Base-by-base conservation (phyloP, 139 green algal species). In the Bryopsis sp. region DNA sequence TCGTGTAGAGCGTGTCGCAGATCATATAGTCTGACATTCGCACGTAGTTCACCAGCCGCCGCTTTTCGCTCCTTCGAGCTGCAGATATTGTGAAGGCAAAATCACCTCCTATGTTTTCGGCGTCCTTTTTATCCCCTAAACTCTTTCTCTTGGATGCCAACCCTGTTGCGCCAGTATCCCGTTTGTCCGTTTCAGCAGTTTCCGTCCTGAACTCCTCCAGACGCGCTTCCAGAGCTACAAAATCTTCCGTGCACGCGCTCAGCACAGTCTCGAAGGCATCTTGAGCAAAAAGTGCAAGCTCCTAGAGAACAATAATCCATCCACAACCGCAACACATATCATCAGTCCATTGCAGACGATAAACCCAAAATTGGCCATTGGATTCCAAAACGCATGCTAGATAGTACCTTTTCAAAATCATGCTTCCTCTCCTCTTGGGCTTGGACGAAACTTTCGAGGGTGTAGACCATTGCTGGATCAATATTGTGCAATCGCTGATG, bases 11-110 rank as follows among this genome's bases (percentile, higher is more conserved):
- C 1, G 86, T 86, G 71, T 90, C 84, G 67, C 76, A 87, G 4
- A 94, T 78, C 74, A 90, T 87, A 71, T 87, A 88, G 79, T 92
- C 86, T 35, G 79, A 63, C 71, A 93, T 82, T 57, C 83, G 76
- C 11, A 95, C 80, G 79, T 81, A 95, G 64, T 64, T 81, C 33
- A 88, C 64, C 34, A 95, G 75, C 0, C 81, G 76, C 1, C 88
- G 78, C 76, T 91, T 82, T 71, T 92, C 85, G 43, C 64, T 85
- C 62, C 88, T 80, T 15, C 76, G 75, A 1, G 88, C 85, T 0
- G 88, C 88, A 11, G 78, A 78, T 34, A 91, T 83, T 11, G 86
- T 88, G 74, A 88, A 95, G 0, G 78, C 77, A 59, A 86, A 95
- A 36, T 90, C 83, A 2, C 57, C n/a, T 26, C 72, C 64, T 36